Base-by-base conservation (phyloP, 768 basidiomycete genomes). In the Candolleomyces efflorescens region DNA sequence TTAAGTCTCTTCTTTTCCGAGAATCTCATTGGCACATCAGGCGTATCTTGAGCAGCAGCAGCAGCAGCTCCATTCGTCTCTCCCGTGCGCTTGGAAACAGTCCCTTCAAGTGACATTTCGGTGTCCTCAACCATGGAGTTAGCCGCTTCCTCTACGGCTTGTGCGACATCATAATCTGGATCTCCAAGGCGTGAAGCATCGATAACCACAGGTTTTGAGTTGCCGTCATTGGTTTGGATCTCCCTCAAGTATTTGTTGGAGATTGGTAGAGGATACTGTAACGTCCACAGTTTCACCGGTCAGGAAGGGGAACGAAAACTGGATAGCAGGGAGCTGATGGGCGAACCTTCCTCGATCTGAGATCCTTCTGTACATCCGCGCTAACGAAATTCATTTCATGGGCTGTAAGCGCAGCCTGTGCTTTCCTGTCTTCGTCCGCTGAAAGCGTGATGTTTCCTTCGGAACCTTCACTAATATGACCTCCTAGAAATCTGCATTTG, bases 401-500 rank as follows among this genome's bases (percentile, higher is more conserved):
- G 45, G 78, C 73, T 0, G 79, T 71, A 3, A 78, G 60, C 11
- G 79, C 81, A 0, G 75, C 63, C 27, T 63, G 72, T 18, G 78
- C 81, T 65, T 82, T 81, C 68, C 81, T 86, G 39, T 84, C 82
- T 58, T 83, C 81, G 63, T 92, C 84, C 5, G 73, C 72, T 0
- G 79, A 59, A 0, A 88, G 65, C 23, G 69, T 69, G 15, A 82
- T 63, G 2, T 70, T 61, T 1, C 82, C 84, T 13, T 74, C 71
- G 15, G 77, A 77, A 32, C 79, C 75, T 37, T 73, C 71, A 17
- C 67, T 71, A 11, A 88, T 73, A 69, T 99, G 96, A 3, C 82
- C 86, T 12, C 89, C 87, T 5, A 97, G 80, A 71, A 90, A 97
- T 2, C 97, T 85, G 68, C 97, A 99, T 69, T 94, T 92, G 70